phyloP scores from a whole-genome alignment of 2,329 filamentous ascomycete genomes.

The Aspergillus pseudotamarii region DNA sequence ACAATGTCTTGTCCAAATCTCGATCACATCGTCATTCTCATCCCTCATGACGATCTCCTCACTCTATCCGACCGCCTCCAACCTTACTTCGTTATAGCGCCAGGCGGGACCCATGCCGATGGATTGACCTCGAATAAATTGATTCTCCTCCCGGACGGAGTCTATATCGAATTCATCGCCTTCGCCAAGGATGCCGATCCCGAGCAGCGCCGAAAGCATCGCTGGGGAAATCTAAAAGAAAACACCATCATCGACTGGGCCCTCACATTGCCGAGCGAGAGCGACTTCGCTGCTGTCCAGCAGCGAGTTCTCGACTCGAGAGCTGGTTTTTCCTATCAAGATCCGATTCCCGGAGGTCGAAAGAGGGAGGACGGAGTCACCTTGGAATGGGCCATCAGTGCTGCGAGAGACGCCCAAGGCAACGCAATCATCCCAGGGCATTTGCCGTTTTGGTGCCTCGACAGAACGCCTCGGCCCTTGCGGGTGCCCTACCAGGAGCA shows the following conservation, averaged over 20 bases:
- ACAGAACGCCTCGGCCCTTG: not conserved
- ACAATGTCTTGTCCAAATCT: not conserved
- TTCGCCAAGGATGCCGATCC: not conserved
- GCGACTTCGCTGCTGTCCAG: not conserved
- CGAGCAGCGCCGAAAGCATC: not conserved
- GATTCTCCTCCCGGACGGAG: not conserved
- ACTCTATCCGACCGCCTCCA: not conserved
- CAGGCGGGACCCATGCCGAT: not conserved
- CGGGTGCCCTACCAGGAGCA: not conserved
- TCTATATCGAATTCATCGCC: not conserved
- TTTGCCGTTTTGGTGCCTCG: not conserved
- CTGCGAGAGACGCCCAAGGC: not conserved
- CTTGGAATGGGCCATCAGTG: not conserved
- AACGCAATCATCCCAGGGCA: not conserved
- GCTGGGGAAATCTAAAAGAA: not conserved
- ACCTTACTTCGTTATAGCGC: not conserved
- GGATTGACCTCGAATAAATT: not conserved
- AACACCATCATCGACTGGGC: conserved; percentile 3
- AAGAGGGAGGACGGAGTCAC: not conserved
- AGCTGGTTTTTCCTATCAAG: not conserved
- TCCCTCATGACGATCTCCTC: not conserved
- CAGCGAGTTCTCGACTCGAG: not conserved
- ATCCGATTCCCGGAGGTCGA: not conserved
- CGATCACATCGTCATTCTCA: not conserved
- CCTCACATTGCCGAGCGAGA: not conserved